Conservation (phyloP, 345 rosid species). For the Trapa bicornis region DNA sequence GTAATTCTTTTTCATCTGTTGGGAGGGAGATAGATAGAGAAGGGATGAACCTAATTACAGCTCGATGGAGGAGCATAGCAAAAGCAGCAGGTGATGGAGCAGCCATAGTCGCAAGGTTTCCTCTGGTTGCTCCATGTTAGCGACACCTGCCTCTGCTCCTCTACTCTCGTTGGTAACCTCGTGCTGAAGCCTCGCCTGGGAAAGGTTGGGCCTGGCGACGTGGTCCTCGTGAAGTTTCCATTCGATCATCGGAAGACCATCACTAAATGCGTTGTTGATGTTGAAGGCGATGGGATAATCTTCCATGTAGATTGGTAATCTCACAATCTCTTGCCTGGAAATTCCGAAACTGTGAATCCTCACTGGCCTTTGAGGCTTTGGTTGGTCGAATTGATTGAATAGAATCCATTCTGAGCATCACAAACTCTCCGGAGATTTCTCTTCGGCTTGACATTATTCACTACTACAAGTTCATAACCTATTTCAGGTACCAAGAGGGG, state of each 20-base stretch:
- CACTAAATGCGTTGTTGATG: slow-evolving; percentile 53
- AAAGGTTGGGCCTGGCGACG: slow-evolving; percentile 50
- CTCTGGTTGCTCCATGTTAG: slow-evolving; percentile 50
- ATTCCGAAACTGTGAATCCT: not conserved
- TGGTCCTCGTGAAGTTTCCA: slow-evolving; percentile 65
- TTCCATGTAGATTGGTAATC: slow-evolving; percentile 35
- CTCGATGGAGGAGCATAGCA: slow-evolving; percentile 25
- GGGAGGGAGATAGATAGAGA: not conserved
- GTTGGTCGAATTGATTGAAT: not conserved
- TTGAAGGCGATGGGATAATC: slow-evolving; percentile 59
- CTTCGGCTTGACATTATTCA: not conserved
- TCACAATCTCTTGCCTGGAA: not conserved
- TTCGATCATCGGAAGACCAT: slow-evolving; percentile 43
- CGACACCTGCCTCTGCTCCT: slow-evolving; percentile 40
- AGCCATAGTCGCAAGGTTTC: slow-evolving; percentile 17
- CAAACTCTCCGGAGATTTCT: not conserved
- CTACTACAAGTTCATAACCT: not conserved
- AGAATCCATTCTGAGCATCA: not conserved
- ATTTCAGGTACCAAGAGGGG: slow-evolving; percentile 67
- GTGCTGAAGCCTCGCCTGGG: slow-evolving; percentile 21
- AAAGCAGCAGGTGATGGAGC: slow-evolving; percentile 28
- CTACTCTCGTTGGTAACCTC: slow-evolving; percentile 37
- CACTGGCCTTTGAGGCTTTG: not conserved
- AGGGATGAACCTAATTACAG: slow-evolving; percentile 8
- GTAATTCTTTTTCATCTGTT: not conserved